A percentile compares a stretch with the other conserved stretches of the same genome.
Conservation (phyloP, 805 yeast genomes). For the Candida ficus region DNA sequence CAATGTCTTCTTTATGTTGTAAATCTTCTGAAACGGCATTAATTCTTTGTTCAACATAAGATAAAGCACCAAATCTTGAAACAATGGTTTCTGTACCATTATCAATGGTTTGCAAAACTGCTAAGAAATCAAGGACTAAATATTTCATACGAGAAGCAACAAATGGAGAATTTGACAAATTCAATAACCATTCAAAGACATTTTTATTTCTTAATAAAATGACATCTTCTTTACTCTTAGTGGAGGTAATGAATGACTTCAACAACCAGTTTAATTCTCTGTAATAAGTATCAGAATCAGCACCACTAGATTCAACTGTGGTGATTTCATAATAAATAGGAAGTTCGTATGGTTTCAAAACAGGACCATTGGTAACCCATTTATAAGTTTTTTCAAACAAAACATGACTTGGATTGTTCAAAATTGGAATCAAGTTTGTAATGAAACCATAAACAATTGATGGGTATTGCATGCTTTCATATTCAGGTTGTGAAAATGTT, state of each 20-base stretch:
- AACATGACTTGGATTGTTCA: slow-evolving; percentile 66
- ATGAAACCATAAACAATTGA: slow-evolving; percentile 51
- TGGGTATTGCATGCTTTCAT: slow-evolving; percentile 25
- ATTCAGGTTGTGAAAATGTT: slow-evolving; percentile 24
- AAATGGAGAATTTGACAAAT: slow-evolving; percentile 49
- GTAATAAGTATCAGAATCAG: slow-evolving; percentile 45
- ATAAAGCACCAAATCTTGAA: slow-evolving; percentile 48
- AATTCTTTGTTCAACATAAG: slow-evolving; percentile 32
- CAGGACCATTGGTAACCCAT: slow-evolving; percentile 50
- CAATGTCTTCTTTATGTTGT: slow-evolving; percentile 6
- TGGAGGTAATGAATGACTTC: slow-evolving; percentile 41
- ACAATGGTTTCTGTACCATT: slow-evolving; percentile 54
- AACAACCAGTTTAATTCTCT: slow-evolving; percentile 66
- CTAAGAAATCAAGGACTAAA: slow-evolving; percentile 37
- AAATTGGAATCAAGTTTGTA: slow-evolving; percentile 50
- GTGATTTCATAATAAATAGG: slow-evolving; percentile 36
- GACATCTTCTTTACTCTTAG: slow-evolving; percentile 46
- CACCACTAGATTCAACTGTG: slow-evolving; percentile 23
- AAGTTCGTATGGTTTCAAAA: slow-evolving; percentile 34
- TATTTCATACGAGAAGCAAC: slow-evolving; percentile 34
- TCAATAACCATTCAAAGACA: slow-evolving; percentile 63
- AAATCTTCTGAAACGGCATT: slow-evolving; percentile 1
- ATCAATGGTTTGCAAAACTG: slow-evolving; percentile 45
- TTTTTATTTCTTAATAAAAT: slow-evolving; percentile 45
- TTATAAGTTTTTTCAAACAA: slow-evolving; percentile 67